phyloP scores from a whole-genome alignment of 2,329 filamentous ascomycete genomes.

The Diaporthe ilicicola region DNA sequence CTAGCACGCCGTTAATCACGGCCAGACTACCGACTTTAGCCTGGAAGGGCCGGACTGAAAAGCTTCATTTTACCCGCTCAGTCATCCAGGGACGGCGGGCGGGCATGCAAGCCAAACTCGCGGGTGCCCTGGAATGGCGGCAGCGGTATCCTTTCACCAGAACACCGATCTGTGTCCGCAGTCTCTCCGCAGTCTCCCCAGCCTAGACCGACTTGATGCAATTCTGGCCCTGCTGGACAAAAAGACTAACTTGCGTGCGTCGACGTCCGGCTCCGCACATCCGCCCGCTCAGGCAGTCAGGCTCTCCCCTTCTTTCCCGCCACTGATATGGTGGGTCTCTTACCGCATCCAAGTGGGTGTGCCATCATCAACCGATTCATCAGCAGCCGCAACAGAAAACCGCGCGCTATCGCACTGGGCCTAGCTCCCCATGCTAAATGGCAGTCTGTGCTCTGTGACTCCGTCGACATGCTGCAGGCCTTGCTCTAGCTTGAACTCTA shows the following conservation, averaged over 20 bases:
- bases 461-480: constrained; percentile 24
- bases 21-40: constrained; percentile 46
- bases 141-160: constrained; percentile 21
- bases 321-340: constrained; percentile 15
- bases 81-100: neutral
- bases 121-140: constrained; percentile 17
- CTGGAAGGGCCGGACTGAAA: constrained; percentile 51
- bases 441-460: constrained; percentile 24
- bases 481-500: constrained; percentile 28
- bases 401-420: neutral
- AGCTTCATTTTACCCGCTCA: constrained; percentile 45
- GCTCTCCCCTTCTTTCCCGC: neutral
- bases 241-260: too few species aligned
- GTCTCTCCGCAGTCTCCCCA: neutral
- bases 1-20: constrained; percentile 37
- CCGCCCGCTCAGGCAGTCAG: neutral
- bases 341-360: constrained; percentile 21
- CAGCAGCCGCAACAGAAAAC: constrained; percentile 17
- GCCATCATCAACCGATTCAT: neutral
- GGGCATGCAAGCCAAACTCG: neutral
- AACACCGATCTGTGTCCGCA: neutral
- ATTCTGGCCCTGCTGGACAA: neutral
- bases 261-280: constrained; percentile 4
- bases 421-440: constrained; percentile 4
- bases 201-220: neutral